These are phyloP conservation scores for Dactylonectria macrodidyma DNA, from an alignment of 2,329 filamentous ascomycete species.

Conservation along the genomic window DNA sequence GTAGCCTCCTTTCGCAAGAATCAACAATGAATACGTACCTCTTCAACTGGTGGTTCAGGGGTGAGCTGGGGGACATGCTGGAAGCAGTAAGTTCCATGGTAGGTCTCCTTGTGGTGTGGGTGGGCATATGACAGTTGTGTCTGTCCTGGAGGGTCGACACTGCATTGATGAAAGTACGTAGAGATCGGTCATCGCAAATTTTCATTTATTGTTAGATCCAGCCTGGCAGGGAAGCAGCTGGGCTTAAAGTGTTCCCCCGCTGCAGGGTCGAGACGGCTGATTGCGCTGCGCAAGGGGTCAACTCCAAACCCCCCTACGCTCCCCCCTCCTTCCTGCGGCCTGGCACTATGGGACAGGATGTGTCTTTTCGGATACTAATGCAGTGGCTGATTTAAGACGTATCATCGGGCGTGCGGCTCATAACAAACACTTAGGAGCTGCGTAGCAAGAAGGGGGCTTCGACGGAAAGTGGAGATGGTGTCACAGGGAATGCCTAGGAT, in stretches of 20 bases:
- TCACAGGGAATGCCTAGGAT: slow-evolving; percentile 5
- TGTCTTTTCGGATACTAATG: neutral
- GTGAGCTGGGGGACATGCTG: neutral
- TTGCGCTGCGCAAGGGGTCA: slow-evolving; percentile 15
- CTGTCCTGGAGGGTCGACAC: neutral
- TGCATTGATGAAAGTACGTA: neutral
- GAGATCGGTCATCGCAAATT: neutral
- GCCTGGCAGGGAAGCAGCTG: slow-evolving; percentile 3
- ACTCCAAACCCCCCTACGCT: slow-evolving; percentile 13
- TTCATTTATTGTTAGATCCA: neutral
- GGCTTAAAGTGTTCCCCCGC: neutral
- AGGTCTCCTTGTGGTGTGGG: neutral
- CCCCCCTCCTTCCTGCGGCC: slow-evolving; percentile 7
- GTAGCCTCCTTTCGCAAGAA: neutral
- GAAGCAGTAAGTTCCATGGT: neutral
- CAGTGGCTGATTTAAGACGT: neutral
- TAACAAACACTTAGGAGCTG: neutral
- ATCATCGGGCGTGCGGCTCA: too few species aligned
- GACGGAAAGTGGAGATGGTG: slow-evolving; percentile 17
- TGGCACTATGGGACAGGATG: neutral
- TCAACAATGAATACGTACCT: neutral
- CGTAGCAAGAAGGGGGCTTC: neutral
- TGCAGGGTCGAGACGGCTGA: slow-evolving; percentile 11
- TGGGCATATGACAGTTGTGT: neutral
- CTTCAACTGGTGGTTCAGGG: neutral